These are phyloP conservation scores for Botrytis fabae DNA, from an alignment of 2,329 filamentous ascomycete species.

Conservation along the genomic window DNA sequence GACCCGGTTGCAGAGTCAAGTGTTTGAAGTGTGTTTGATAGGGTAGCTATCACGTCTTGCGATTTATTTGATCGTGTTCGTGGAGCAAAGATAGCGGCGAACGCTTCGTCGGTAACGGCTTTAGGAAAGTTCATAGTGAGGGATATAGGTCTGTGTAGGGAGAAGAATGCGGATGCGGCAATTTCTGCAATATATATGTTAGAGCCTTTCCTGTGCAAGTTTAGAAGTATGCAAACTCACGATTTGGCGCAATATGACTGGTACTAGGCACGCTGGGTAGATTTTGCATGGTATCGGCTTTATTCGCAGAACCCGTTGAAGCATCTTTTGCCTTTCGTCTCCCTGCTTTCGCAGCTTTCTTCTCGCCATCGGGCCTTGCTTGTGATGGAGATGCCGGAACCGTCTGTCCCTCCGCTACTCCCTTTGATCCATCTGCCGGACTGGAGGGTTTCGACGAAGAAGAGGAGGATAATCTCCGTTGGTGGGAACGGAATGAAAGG, in stretches of 20 bases:
- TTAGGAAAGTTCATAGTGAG: conserved; percentile 79
- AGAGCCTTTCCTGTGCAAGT: background rate
- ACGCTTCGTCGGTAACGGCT: conserved; percentile 69
- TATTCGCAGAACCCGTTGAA: conserved; percentile 41
- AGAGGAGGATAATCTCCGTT: conserved; percentile 42
- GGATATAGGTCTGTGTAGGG: conserved; percentile 90
- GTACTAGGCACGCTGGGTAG: conserved; percentile 76
- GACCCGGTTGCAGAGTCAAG: conserved; percentile 58
- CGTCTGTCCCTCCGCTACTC: conserved; percentile 31
- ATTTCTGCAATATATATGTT: conserved; percentile 61
- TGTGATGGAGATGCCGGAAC: conserved; percentile 33
- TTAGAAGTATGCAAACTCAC: conserved; percentile 44
- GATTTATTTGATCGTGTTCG: conserved; percentile 52
- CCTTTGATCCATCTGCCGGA: conserved; percentile 41
- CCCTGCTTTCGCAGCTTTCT: conserved; percentile 47
- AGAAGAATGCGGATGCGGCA: conserved; percentile 89
- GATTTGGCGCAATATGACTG: conserved; percentile 67
- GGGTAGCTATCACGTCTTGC: conserved; percentile 65
- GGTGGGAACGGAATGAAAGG: conserved; percentile 37
- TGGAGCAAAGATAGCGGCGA: conserved; percentile 78
- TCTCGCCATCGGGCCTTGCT: conserved; percentile 33
- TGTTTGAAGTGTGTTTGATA: conserved; percentile 60
- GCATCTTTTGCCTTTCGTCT: conserved; percentile 60
- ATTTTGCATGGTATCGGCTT: conserved; percentile 52
- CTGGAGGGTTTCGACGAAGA: conserved; percentile 45